A percentile compares a stretch with the other conserved stretches of the same genome.
phyloP scores from a whole-genome alignment of 192 early-diverging fungal species.

The Linnemannia hyalina region DNA sequence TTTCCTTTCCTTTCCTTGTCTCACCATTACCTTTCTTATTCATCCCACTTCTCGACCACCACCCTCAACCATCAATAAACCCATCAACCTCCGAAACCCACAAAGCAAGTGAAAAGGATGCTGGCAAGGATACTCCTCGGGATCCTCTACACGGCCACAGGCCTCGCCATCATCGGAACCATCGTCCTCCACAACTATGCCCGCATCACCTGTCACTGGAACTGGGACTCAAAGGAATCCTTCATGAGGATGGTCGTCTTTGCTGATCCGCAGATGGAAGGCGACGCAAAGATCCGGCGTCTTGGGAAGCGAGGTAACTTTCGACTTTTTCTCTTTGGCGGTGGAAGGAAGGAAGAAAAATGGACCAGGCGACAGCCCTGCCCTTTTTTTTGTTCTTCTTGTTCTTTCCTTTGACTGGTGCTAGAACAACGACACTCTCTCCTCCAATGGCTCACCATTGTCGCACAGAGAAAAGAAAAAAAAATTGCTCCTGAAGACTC shows the following conservation, averaged over 20 bases:
- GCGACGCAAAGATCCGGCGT: constrained; percentile 69
- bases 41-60: too few species aligned
- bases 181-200: constrained; percentile 37
- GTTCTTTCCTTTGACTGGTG: not conserved
- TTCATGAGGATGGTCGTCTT: constrained; percentile 68
- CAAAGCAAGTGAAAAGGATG: not conserved
- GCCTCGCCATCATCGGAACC: constrained; percentile 10
- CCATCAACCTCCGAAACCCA: too few species aligned
- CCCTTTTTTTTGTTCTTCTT: constrained; percentile 2
- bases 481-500: not conserved
- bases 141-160: constrained; percentile 15
- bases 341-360: not conserved
- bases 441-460: not conserved
- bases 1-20: too few species aligned
- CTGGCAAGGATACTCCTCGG: constrained; percentile 5
- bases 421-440: not conserved
- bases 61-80: too few species aligned
- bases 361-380: not conserved
- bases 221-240: constrained; percentile 37
- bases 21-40: too few species aligned
- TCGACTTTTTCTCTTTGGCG: not conserved
- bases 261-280: constrained; percentile 79
- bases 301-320: constrained; percentile 62
- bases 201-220: constrained; percentile 49
- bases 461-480: not conserved